These are phyloP conservation scores for Sugiyamaella floridensis DNA, from an alignment of 805 yeast genomes.

Conservation along the genomic window DNA sequence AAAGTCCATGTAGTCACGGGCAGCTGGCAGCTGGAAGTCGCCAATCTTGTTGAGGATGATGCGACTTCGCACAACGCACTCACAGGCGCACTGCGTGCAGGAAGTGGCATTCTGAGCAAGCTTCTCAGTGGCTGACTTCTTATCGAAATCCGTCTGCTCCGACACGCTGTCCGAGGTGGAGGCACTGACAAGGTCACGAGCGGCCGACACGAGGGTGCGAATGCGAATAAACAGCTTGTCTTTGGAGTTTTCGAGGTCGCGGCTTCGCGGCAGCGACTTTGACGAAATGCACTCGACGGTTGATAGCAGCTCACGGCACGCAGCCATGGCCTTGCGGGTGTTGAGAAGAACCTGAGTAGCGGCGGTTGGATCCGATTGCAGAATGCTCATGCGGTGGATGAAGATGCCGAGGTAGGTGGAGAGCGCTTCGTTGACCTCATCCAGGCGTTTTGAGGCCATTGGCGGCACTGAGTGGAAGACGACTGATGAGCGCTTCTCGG, in stretches of 20 bases:
- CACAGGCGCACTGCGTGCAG: constrained; percentile 30
- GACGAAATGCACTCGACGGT: constrained; percentile 30
- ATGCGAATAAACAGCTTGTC: constrained; percentile 31
- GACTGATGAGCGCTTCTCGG: constrained; percentile 20
- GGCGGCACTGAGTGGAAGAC: constrained; percentile 24
- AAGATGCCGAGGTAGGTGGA: constrained; percentile 30
- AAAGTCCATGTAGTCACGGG: constrained; percentile 27
- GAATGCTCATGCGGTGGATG: constrained; percentile 23
- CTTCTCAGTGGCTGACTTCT: constrained; percentile 16
- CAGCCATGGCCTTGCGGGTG: constrained; percentile 35
- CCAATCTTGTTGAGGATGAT: constrained; percentile 25
- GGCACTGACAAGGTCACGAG: constrained; percentile 31
- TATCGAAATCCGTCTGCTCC: background rate
- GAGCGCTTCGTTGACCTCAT: constrained; percentile 31
- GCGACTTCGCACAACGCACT: constrained; percentile 28
- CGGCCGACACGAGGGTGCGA: constrained; percentile 30
- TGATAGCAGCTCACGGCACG: constrained; percentile 34
- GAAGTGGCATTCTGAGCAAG: constrained; percentile 26
- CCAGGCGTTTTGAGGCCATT: constrained; percentile 28
- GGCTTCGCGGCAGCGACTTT: constrained; percentile 22
- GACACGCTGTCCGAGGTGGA: constrained; percentile 3
- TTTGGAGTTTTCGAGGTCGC: constrained; percentile 28
- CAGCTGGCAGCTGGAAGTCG: constrained; percentile 24
- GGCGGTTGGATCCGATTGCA: constrained; percentile 26
- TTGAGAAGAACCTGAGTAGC: constrained; percentile 28